Conservation (phyloP, 2,329 filamentous ascomycete genomes). For the Phialemoniopsis sp. region DNA sequence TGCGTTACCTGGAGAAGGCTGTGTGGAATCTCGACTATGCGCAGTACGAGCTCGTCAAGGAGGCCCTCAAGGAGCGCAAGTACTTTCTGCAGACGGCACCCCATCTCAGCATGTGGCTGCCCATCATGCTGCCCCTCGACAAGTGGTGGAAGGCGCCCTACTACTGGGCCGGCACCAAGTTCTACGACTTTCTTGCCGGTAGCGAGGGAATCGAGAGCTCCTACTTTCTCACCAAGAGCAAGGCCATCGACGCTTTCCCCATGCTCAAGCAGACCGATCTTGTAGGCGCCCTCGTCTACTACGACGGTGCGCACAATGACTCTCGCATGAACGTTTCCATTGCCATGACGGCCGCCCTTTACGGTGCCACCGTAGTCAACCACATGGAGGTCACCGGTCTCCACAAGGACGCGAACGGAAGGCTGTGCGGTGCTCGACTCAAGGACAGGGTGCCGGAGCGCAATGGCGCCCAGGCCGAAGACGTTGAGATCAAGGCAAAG, state of each 20-base stretch:
- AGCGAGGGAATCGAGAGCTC: conserved; percentile 80
- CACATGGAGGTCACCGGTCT: conserved; percentile 75
- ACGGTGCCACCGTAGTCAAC: conserved; percentile 76
- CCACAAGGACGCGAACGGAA: conserved; percentile 66
- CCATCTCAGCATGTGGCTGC: conserved; percentile 75
- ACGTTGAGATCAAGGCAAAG: conserved; percentile 71
- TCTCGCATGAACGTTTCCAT: conserved; percentile 84
- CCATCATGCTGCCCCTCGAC: conserved; percentile 78
- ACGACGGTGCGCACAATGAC: conserved; percentile 84
- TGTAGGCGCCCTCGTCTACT: conserved; percentile 78
- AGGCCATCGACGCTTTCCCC: conserved; percentile 73
- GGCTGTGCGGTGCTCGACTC: conserved; percentile 64
- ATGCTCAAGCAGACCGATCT: conserved; percentile 72
- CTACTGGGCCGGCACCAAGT: conserved; percentile 68
- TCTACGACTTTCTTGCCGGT: conserved; percentile 77
- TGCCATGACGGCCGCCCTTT: conserved; percentile 74
- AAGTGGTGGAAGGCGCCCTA: conserved; percentile 81
- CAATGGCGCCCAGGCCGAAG: conserved; percentile 47
- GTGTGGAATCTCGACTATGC: conserved; percentile 82
- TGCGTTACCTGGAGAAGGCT: conserved; percentile 82
- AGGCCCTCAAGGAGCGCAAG: conserved; percentile 76
- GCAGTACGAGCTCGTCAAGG: conserved; percentile 76
- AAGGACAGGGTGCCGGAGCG: conserved; percentile 57
- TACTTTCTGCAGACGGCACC: conserved; percentile 82
- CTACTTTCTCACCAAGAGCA: conserved; percentile 74